These are phyloP conservation scores for Phytopythium ostracodes DNA, from an alignment of 352 stramenopile genomes.

Conservation along the genomic window DNA sequence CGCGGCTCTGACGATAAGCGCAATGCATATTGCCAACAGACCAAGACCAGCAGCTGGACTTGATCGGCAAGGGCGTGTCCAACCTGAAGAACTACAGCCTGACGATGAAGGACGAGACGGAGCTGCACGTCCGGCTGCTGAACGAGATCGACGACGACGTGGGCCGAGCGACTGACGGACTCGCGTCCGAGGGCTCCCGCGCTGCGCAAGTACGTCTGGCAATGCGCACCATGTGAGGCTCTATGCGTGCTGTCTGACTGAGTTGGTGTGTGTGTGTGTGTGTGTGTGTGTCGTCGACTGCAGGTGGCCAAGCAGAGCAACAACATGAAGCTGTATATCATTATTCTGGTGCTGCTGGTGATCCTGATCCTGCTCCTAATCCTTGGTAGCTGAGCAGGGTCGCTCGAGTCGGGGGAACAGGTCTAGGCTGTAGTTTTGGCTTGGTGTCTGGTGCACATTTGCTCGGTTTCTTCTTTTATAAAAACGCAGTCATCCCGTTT, in stretches of 20 bases:
- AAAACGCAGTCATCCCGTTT: neutral
- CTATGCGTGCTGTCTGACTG: slow-evolving; percentile 4
- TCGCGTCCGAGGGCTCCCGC: slow-evolving; percentile 76
- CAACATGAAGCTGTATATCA: slow-evolving; percentile 92
- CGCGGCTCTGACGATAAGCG: neutral
- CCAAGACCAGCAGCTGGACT: slow-evolving; percentile 81
- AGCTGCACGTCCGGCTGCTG: slow-evolving; percentile 85
- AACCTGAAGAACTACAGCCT: slow-evolving; percentile 85
- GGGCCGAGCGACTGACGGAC: slow-evolving; percentile 74
- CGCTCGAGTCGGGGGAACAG: neutral
- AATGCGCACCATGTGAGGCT: slow-evolving; percentile 5
- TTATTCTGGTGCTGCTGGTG: slow-evolving; percentile 81
- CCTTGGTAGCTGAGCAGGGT: slow-evolving; percentile 36
- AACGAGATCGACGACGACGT: slow-evolving; percentile 89
- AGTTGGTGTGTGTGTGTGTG: slow-evolving; percentile 5
- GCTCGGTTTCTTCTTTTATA: neutral
- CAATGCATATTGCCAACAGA: slow-evolving; percentile 26
- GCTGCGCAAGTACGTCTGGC: slow-evolving; percentile 49
- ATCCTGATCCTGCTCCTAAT: slow-evolving; percentile 90
- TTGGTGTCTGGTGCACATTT: neutral
- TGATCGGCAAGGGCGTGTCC: slow-evolving; percentile 77
- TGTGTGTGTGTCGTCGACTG: slow-evolving; percentile 4
- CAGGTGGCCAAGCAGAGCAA: slow-evolving; percentile 93
- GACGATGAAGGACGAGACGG: slow-evolving; percentile 88
- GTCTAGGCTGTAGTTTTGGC: neutral